Conservation (phyloP, 441 rosid species). For the Jatropha podagrica region DNA sequence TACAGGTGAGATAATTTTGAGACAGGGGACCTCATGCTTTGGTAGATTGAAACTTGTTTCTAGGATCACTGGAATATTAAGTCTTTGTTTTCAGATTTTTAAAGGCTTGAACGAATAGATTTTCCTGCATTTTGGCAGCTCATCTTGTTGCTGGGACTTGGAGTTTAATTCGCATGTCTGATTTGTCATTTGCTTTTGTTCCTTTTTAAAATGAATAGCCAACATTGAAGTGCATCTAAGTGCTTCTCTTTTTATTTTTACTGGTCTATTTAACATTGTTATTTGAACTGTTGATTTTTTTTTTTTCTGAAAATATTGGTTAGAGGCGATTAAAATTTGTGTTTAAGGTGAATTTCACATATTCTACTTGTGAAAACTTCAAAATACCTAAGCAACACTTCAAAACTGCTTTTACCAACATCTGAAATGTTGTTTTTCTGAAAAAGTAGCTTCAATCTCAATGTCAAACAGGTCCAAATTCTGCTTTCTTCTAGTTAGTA, state of each 20-base stretch:
- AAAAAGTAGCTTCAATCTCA: too few relatives aligned
- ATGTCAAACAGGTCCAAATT: neutral
- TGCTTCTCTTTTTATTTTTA: neutral
- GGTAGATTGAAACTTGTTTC: conserved; percentile 57
- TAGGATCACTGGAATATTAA: conserved; percentile 29
- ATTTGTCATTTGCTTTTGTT: neutral
- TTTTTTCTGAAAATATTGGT: too few relatives aligned
- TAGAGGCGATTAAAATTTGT: neutral
- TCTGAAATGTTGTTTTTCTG: too few relatives aligned
- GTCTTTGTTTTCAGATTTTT: neutral
- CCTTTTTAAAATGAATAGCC: neutral
- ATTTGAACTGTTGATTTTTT: neutral
- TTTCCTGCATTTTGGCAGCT: conserved; percentile 1
- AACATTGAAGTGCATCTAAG: neutral
- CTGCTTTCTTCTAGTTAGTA: neutral
- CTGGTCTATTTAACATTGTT: neutral
- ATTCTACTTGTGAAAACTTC: neutral
- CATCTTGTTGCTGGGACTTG: neutral
- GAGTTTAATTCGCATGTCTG: neutral
- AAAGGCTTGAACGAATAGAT: neutral
- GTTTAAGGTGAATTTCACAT: neutral
- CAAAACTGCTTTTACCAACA: neutral
- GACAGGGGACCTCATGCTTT: neutral
- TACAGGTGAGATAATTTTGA: conserved; percentile 63
- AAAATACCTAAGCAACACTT: neutral